Percentiles rank a stretch among this genome's conserved stretches.
Evolutionary conservation across 129 eudicot genomes (phyloP).

Genomic region (Artemisia tridentata): DNA sequence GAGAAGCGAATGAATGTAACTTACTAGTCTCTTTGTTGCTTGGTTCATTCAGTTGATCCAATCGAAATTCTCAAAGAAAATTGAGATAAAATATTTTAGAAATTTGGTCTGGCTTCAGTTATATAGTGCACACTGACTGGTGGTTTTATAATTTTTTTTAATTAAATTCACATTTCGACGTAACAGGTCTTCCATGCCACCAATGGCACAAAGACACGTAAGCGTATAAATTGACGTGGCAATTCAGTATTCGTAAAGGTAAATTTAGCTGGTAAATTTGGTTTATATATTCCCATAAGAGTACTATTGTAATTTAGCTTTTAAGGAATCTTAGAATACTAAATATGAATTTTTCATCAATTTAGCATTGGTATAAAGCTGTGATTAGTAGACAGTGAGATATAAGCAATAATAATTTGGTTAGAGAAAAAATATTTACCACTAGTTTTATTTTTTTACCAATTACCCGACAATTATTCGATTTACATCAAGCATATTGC

Average conservation of each 20-base stretch:
- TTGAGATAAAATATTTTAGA: conserved; percentile 16
- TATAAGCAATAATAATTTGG: background rate
- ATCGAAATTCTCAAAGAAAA: background rate
- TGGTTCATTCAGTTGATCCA: background rate
- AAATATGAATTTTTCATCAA: background rate
- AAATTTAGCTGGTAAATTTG: background rate
- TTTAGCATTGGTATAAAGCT: background rate
- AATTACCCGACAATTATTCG: no score
- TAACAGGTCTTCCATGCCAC: background rate
- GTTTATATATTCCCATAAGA: no score
- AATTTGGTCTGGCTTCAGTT: conserved; percentile 6
- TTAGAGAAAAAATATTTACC: no score
- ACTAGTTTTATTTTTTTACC: background rate
- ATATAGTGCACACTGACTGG: background rate
- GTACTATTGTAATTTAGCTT: no score
- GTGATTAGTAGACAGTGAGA: background rate
- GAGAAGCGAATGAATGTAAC: background rate
- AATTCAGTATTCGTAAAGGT: conserved; percentile 6
- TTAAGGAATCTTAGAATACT: no score
- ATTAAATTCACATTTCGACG: conserved; percentile 11
- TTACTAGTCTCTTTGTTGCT: background rate
- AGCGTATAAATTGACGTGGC: background rate
- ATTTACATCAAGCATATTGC: background rate
- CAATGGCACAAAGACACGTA: conserved; percentile 14
- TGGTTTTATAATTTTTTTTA: background rate